phyloP scores from a whole-genome alignment of 2,329 filamentous ascomycete species.

The Claviceps sorghi region DNA sequence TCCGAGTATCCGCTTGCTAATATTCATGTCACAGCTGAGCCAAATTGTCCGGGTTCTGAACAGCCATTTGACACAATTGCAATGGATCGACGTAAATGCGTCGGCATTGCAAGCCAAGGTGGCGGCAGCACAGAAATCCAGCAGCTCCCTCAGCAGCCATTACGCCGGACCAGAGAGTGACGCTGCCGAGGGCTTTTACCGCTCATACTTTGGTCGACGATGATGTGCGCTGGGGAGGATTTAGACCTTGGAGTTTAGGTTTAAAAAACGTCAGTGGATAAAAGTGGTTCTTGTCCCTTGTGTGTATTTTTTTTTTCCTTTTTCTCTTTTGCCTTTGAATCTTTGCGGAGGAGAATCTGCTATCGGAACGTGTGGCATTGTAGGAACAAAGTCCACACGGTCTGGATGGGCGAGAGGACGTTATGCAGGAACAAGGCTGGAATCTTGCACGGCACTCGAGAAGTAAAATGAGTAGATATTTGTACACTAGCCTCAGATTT shows the following conservation, averaged over 20 bases:
- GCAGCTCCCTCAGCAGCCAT: constrained; percentile 43
- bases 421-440: constrained; percentile 6
- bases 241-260: neutral
- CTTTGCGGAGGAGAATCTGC: neutral
- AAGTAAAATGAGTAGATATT: constrained; percentile 15
- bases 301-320: neutral
- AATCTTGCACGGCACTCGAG: constrained; percentile 7
- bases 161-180: constrained; percentile 49
- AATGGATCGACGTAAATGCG: constrained; percentile 83
- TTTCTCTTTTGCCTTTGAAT: neutral
- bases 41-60: constrained; percentile 95
- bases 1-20: constrained; percentile 5
- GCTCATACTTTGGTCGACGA: constrained; percentile 68
- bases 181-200: constrained; percentile 78
- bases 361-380: neutral
- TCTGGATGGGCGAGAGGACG: neutral
- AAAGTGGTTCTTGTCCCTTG: neutral
- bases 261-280: constrained; percentile 1
- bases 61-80: constrained; percentile 76
- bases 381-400: constrained; percentile 5
- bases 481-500: constrained; percentile 25
- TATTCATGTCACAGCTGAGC: constrained; percentile 48
- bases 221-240: constrained; percentile 18
- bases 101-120: constrained; percentile 72
- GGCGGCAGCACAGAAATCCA: constrained; percentile 63